Evolutionary conservation across 441 rosid species (phyloP).

Genomic region (Pelargonium myrrhifolium): DNA sequence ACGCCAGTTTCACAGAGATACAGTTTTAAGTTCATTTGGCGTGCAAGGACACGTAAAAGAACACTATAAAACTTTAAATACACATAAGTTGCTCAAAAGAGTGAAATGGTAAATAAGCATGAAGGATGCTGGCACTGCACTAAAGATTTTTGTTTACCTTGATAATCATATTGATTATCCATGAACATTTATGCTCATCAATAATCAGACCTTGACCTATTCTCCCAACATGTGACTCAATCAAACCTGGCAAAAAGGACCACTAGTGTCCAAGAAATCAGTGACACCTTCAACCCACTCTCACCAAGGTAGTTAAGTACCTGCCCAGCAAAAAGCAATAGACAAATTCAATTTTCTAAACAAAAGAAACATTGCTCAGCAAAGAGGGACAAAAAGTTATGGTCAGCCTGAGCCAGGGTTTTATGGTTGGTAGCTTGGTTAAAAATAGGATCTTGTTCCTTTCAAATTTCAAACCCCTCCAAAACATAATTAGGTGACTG

Average conservation of each 20-base stretch:
- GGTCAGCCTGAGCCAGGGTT: not conserved
- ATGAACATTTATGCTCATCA: not conserved
- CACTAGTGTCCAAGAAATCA: not conserved
- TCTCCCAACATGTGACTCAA: not conserved
- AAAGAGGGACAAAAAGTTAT: not conserved
- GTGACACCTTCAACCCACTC: not conserved
- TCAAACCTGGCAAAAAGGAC: not conserved
- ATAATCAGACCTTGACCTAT: not conserved
- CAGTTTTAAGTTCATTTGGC: no score
- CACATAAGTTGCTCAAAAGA: not conserved
- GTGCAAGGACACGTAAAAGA: no score
- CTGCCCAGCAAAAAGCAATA: conserved; percentile 4
- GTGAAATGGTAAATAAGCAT: not conserved
- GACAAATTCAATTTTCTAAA: not conserved
- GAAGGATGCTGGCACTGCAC: not conserved
- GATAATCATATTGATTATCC: not conserved
- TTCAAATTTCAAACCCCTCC: not conserved
- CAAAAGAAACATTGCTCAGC: not conserved
- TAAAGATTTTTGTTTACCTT: not conserved
- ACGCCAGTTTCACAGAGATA: no score
- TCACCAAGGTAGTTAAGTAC: not conserved
- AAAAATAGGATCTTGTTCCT: not conserved
- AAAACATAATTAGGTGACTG: not conserved
- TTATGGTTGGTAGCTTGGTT: no score
- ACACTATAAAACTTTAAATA: no score